phyloP scores from a whole-genome alignment of 805 yeast species.

The Candida boidinii region DNA sequence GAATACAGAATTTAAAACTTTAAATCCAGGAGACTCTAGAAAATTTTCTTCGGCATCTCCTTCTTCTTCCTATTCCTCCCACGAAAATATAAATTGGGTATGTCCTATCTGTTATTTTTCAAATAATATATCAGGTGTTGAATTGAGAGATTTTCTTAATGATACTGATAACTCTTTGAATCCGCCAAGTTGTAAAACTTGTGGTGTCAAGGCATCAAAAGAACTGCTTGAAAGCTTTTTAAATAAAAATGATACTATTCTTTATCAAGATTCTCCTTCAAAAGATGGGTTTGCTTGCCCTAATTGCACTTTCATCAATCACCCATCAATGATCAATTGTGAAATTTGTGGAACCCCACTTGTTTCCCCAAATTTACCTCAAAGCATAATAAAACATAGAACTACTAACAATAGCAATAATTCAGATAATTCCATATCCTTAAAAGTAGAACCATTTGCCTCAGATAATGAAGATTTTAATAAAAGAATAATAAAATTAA shows the following conservation, averaged over 20 bases:
- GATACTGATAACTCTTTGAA: constrained; percentile 5
- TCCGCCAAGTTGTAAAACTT: constrained; percentile 44
- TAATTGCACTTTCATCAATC: constrained; percentile 62
- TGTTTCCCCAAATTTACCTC: constrained; percentile 16
- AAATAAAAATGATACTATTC: background rate
- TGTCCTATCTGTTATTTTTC: constrained; percentile 85
- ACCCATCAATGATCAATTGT: constrained; percentile 67
- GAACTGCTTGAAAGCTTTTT: constrained; percentile 22
- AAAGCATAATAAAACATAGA: too few species aligned
- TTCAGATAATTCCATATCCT: too few species aligned
- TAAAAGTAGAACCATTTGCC: too few species aligned
- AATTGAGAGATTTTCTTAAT: constrained; percentile 1
- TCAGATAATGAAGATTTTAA: constrained; percentile 17
- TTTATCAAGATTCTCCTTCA: background rate
- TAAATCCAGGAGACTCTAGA: background rate
- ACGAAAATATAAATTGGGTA: constrained; percentile 50
- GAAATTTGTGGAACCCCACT: constrained; percentile 78
- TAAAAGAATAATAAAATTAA: constrained; percentile 41
- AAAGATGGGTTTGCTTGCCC: constrained; percentile 35
- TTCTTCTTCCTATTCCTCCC: too few species aligned
- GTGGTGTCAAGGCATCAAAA: constrained; percentile 47
- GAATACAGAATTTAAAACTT: background rate
- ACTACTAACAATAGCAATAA: too few species aligned
- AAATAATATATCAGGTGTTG: constrained; percentile 32
- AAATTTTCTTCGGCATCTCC: background rate